Conservation (phyloP, 306 rosid genomes). For the Oxytropis ochrocephala region DNA sequence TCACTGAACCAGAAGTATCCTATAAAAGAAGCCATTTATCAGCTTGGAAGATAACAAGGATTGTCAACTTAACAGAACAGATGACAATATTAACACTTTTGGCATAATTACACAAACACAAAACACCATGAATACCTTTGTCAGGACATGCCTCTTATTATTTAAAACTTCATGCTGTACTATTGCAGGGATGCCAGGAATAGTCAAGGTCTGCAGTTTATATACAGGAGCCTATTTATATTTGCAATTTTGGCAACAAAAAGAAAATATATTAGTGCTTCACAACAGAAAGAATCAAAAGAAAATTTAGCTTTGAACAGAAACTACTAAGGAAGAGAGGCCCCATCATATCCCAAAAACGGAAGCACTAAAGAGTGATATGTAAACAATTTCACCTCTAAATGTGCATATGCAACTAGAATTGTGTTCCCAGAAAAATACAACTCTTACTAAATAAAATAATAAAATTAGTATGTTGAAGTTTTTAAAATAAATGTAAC, state of each 20-base stretch:
- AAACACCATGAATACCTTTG: constrained; percentile 61
- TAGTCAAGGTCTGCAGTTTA: constrained; percentile 67
- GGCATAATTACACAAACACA: constrained; percentile 7
- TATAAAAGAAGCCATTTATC: constrained; percentile 27
- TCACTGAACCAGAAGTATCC: constrained; percentile 95
- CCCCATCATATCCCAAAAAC: neutral
- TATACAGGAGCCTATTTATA: constrained; percentile 69
- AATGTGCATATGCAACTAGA: constrained; percentile 5
- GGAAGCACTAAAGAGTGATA: neutral
- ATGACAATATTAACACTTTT: neutral
- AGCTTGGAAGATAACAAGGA: constrained; percentile 17
- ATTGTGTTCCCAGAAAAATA: constrained; percentile 16
- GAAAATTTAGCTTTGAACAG: constrained; percentile 6
- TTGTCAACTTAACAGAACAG: constrained; percentile 1
- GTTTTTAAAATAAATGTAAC: constrained; percentile 27
- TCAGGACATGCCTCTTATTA: constrained; percentile 89
- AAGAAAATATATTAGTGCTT: constrained; percentile 17
- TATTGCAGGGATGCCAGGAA: constrained; percentile 83
- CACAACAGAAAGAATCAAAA: constrained; percentile 18
- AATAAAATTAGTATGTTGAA: neutral
- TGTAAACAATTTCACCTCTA: constrained; percentile 10
- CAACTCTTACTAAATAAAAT: neutral
- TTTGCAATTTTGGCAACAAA: constrained; percentile 21
- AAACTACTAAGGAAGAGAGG: constrained; percentile 14
- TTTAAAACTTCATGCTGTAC: constrained; percentile 92